Percentiles rank a stretch among this genome's conserved stretches.
These are phyloP conservation scores for Melaleuca alternifolia DNA, from an alignment of 345 rosid species.

Conservation along the genomic window DNA sequence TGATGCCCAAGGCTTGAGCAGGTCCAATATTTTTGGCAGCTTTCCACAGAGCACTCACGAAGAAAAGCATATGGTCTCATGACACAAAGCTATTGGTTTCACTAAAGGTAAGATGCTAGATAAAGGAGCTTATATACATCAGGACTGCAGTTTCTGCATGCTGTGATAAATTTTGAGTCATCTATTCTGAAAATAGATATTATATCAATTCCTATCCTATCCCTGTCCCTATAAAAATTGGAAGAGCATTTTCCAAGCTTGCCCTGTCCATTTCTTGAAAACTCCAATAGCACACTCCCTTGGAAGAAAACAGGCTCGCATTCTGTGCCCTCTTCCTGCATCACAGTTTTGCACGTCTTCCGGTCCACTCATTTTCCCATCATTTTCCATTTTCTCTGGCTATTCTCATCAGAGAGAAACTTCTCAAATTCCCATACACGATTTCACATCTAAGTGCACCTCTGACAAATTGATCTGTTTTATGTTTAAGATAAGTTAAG, in stretches of 20 bases:
- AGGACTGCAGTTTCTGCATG: neutral
- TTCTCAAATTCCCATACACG: neutral
- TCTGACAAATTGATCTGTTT: neutral
- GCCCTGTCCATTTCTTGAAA: neutral
- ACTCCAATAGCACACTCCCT: neutral
- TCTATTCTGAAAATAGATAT: neutral
- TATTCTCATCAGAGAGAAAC: neutral
- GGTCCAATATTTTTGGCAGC: conserved; percentile 9
- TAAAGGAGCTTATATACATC: neutral
- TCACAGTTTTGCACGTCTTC: neutral
- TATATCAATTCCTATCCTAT: neutral
- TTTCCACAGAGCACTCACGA: neutral
- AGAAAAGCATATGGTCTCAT: neutral
- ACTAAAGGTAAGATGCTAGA: neutral
- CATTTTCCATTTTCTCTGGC: neutral
- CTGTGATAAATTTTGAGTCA: neutral
- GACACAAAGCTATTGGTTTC: neutral
- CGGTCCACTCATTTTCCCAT: neutral
- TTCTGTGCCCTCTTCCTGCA: neutral
- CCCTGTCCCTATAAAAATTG: neutral
- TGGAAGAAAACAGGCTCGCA: neutral
- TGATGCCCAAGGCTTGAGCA: conserved; percentile 12
- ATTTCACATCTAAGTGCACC: neutral
- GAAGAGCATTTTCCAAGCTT: neutral
- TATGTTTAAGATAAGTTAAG: neutral